Conservation (phyloP, 768 basidiomycete genomes). For the Mycena albidolilacea region DNA sequence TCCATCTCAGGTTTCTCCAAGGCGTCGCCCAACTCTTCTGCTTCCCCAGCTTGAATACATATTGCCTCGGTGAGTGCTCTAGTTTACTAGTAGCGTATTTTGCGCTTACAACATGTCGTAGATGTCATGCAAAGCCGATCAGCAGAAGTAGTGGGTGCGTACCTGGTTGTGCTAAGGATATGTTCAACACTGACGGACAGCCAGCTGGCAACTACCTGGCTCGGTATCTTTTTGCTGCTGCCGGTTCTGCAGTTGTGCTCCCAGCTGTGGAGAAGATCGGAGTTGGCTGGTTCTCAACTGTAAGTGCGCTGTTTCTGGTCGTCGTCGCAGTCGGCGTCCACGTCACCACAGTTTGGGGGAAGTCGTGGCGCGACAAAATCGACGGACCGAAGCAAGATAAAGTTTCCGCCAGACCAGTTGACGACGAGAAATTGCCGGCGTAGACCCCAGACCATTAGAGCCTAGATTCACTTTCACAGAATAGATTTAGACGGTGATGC, state of each 20-base stretch:
- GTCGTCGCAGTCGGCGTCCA: constrained; percentile 16
- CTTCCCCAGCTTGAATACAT: constrained; percentile 39
- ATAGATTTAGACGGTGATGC: too few species aligned
- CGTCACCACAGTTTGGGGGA: constrained; percentile 36
- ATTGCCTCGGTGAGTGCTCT: constrained; percentile 34
- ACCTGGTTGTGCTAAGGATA: background rate
- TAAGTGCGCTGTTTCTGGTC: constrained; percentile 32
- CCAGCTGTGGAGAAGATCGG: constrained; percentile 38
- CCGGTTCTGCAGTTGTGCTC: constrained; percentile 35
- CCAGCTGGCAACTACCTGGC: constrained; percentile 38
- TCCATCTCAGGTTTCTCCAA: constrained; percentile 34
- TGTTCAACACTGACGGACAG: background rate
- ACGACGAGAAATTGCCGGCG: constrained; percentile 3
- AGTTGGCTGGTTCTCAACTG: constrained; percentile 40
- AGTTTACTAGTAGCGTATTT: background rate
- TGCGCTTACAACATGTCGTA: background rate
- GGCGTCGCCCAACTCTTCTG: constrained; percentile 38
- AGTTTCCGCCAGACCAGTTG: background rate
- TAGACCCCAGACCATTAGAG: background rate
- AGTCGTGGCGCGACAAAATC: constrained; percentile 34
- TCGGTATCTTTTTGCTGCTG: constrained; percentile 38
- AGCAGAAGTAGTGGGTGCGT: constrained; percentile 36
- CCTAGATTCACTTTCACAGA: too few species aligned
- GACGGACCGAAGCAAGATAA: constrained; percentile 15
- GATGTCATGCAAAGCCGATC: constrained; percentile 41